These are phyloP conservation scores for Rhynchospora pubera DNA, from an alignment of 176 grass and related monocot species.

Conservation along the genomic window DNA sequence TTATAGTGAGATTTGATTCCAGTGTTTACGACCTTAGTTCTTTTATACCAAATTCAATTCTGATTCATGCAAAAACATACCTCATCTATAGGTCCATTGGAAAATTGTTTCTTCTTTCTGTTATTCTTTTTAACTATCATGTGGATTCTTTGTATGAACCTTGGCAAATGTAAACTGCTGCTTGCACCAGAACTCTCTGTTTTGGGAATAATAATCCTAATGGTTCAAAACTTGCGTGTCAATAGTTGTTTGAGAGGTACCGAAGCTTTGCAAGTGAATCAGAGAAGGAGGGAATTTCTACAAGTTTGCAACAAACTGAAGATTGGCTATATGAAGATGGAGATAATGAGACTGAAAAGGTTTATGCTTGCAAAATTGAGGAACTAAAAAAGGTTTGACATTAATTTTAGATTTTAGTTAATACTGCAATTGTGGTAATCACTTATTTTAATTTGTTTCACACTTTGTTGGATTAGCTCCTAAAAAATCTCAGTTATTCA, in stretches of 20 bases:
- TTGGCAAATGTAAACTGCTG: not conserved
- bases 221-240: not conserved
- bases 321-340: slow-evolving; percentile 99
- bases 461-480: not conserved
- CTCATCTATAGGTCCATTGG: not conserved
- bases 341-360: slow-evolving; percentile 88
- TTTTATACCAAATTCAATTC: not conserved
- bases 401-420: not conserved
- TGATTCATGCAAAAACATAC: not conserved
- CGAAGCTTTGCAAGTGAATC: slow-evolving; percentile 82
- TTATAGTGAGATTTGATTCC: not conserved
- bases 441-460: slow-evolving; percentile 3
- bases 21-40: not conserved
- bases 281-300: slow-evolving; percentile 75
- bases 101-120: not conserved
- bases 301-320: slow-evolving; percentile 80
- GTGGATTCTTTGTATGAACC: not conserved
- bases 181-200: not conserved
- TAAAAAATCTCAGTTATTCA: not conserved
- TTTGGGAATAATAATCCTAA: not conserved
- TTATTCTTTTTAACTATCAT: not conserved
- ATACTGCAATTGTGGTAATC: not conserved
- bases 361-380: slow-evolving; percentile 80
- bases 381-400: slow-evolving; percentile 77
- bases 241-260: slow-evolving; percentile 89